Percentiles rank a stretch among this genome's conserved stretches.
Conservation (phyloP, 2,329 filamentous ascomycete genomes). For the Rhinocladiella similis region DNA sequence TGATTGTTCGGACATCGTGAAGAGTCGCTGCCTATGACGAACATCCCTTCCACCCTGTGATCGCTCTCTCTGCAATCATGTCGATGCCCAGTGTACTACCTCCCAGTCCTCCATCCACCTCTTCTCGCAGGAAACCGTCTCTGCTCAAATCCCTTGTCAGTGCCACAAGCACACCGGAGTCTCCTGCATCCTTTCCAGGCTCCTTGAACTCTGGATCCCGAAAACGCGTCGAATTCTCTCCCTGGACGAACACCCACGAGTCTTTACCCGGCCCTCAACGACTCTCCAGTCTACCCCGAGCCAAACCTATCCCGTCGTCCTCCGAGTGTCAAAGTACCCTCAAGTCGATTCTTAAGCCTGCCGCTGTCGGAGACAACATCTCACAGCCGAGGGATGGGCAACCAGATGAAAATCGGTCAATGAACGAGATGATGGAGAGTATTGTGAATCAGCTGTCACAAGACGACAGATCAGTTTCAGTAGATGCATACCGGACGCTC, state of each 20-base stretch:
- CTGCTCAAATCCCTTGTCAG: slow-evolving; percentile 1
- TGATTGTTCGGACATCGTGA: neutral
- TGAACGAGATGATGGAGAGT: slow-evolving; percentile 64
- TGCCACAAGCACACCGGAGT: slow-evolving; percentile 16
- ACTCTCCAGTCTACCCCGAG: slow-evolving; percentile 34
- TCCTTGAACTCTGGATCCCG: slow-evolving; percentile 18
- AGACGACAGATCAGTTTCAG: slow-evolving; percentile 66
- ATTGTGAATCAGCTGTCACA: slow-evolving; percentile 78
- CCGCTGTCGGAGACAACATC: slow-evolving; percentile 35
- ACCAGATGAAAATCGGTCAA: slow-evolving; percentile 11
- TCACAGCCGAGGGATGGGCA: slow-evolving; percentile 15
- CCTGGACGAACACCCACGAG: slow-evolving; percentile 48
- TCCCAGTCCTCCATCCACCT: slow-evolving; percentile 28
- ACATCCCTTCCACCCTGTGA: neutral
- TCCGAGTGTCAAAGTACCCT: slow-evolving; percentile 54
- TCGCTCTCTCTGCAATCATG: slow-evolving; percentile 16
- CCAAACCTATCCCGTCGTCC: slow-evolving; percentile 48
- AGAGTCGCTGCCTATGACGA: neutral
- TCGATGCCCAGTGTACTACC: slow-evolving; percentile 29
- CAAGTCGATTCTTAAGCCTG: slow-evolving; percentile 81
- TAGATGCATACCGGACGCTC: slow-evolving; percentile 85
- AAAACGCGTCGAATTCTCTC: slow-evolving; percentile 65
- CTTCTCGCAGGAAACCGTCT: slow-evolving; percentile 17
- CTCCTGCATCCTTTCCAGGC: slow-evolving; percentile 16
- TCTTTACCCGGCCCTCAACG: slow-evolving; percentile 36